Evolutionary conservation across 192 early-diverging fungal species (phyloP), one percentile per base, ranked within the genome.

Genomic region (Podila epicladia): DNA sequence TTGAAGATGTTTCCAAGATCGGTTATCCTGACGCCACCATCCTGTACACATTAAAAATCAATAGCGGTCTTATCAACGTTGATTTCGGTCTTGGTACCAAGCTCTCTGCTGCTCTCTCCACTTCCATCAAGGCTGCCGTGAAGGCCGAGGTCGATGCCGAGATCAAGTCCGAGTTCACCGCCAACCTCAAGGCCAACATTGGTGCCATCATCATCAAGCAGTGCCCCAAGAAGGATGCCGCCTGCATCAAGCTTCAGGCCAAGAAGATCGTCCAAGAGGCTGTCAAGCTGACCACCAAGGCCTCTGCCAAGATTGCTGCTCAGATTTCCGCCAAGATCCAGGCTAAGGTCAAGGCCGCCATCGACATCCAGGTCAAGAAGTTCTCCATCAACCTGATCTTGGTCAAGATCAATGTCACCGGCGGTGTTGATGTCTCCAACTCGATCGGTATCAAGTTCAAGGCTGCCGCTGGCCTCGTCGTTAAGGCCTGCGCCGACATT

Each of bases 111-210:
- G 71, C 71, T 35, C 71, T 80, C 35, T 31, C 71, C 33, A 6
- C 77, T n/a, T 80, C 77, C 6, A 65, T 80, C 71, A 80, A 80
- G 77, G 71, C 77, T 64, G 61, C 71, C 51, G 71, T 80, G 71
- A 69, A 73, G 71, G 77, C 66, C 49, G 77, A 80, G 49, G 71
- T 80, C 15, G 71, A 73, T 73, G 71, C 71, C 28, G 71, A 80
- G 62, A 28, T 73, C 71, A 80, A 80, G 71, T 15, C 71, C 53
- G 65, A 80, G 71, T 80, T 80, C 67, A 73, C 77, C 28, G 62
- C 71, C 48, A 65, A 58, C 71, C 50, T 80, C 31, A 80, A 80
- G 70, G 77, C 49, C 33, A 73, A 80, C 77, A 72, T 80, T 65
- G 71, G 15, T 31, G 58, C 53, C 57, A 73, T 73, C 71, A 80